These are phyloP conservation scores for Globisporangium ultimum DNA, from an alignment of 352 stramenopile species.

Conservation along the genomic window DNA sequence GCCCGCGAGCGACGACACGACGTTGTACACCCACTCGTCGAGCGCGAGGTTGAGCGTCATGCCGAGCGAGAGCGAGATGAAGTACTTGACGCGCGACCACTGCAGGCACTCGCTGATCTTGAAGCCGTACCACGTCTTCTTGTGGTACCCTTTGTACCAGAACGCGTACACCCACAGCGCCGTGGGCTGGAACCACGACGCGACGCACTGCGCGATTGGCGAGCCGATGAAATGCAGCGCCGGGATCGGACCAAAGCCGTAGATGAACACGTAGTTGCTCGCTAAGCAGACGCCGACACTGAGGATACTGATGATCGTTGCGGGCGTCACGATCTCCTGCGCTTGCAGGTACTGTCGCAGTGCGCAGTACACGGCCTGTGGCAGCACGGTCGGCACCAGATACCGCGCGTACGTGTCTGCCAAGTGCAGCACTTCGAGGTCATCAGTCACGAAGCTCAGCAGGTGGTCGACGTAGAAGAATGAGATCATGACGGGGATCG, in stretches of 20 bases:
- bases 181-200: conserved; percentile 72
- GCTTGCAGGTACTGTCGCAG: conserved; percentile 78
- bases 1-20: conserved; percentile 65
- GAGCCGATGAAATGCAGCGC: conserved; percentile 71
- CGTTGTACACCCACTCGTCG: conserved; percentile 82
- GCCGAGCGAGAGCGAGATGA: conserved; percentile 57
- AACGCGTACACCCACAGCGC: conserved; percentile 68
- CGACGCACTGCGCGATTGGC: conserved; percentile 61
- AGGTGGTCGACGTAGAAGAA: conserved; percentile 82
- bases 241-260: conserved; percentile 55
- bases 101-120: conserved; percentile 47
- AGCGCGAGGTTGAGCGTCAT: conserved; percentile 80
- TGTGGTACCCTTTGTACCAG: conserved; percentile 79
- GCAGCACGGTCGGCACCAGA: conserved; percentile 59
- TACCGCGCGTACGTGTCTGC: conserved; percentile 61
- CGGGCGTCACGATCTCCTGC: conserved; percentile 75
- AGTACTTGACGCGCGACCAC: conserved; percentile 61
- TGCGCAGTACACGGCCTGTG: conserved; percentile 66
- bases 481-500: conserved; percentile 71
- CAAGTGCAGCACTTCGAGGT: conserved; percentile 52
- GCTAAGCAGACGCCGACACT: conserved; percentile 61
- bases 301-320: conserved; percentile 72
- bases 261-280: conserved; percentile 81
- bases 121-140: conserved; percentile 77
- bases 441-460: conserved; percentile 62